Conservation (phyloP, 2,329 filamentous ascomycete species). For the Blumeriella jaapii region DNA sequence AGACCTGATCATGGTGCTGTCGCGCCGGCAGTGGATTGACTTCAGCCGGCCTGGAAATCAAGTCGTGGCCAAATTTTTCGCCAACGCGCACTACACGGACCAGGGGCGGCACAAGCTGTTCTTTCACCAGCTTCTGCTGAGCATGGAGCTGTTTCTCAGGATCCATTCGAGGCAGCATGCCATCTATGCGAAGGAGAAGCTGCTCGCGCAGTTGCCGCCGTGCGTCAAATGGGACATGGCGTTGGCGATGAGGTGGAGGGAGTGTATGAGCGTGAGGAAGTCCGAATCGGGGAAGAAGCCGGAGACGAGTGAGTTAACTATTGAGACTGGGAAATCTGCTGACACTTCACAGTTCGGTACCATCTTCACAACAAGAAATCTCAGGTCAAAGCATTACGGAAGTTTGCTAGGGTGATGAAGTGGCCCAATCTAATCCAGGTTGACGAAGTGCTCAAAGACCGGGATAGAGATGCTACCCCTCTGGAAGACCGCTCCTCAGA, state of each 20-base stretch:
- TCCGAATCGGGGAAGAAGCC: slow-evolving; percentile 39
- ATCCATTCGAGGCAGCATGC: slow-evolving; percentile 52
- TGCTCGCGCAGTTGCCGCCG: slow-evolving; percentile 54
- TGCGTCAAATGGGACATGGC: slow-evolving; percentile 63
- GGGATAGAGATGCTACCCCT: slow-evolving; percentile 38
- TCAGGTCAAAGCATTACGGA: slow-evolving; percentile 56
- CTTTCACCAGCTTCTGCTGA: slow-evolving; percentile 67
- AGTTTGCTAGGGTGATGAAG: slow-evolving; percentile 61
- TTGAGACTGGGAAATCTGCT: no score
- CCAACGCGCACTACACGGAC: slow-evolving; percentile 45
- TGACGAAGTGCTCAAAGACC: slow-evolving; percentile 48
- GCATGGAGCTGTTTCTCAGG: slow-evolving; percentile 58
- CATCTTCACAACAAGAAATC: slow-evolving; percentile 53
- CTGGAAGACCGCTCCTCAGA: slow-evolving; percentile 55
- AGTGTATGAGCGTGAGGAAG: slow-evolving; percentile 55
- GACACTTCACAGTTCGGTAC: slow-evolving; percentile 49
- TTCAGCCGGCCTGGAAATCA: slow-evolving; percentile 61
- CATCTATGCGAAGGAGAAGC: slow-evolving; percentile 52
- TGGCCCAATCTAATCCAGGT: slow-evolving; percentile 64
- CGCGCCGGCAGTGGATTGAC: slow-evolving; percentile 61
- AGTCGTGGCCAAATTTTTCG: slow-evolving; percentile 62
- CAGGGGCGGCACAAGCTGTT: slow-evolving; percentile 46
- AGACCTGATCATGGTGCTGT: slow-evolving; percentile 58
- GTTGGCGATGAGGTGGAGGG: slow-evolving; percentile 60
- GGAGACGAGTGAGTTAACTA: slow-evolving; percentile 40